phyloP scores from a whole-genome alignment of 2,329 filamentous ascomycete species.

The Magnaporthiopsis incrustans region DNA sequence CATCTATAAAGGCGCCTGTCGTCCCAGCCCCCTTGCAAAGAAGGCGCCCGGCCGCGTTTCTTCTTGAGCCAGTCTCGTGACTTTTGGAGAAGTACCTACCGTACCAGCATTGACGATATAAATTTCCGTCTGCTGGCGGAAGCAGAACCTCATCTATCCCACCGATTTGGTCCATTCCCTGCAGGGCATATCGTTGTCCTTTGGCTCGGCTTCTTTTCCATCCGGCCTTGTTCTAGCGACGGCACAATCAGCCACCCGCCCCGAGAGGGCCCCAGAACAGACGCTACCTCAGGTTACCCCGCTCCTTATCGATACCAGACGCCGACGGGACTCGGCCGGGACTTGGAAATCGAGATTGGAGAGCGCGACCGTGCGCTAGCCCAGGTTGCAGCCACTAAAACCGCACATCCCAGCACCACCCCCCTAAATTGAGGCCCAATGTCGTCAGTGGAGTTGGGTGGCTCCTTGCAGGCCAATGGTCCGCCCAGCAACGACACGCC shows the following conservation, averaged over 20 bases:
- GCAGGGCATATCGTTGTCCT: not conserved
- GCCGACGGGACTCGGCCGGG: not conserved
- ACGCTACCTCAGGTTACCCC: not conserved
- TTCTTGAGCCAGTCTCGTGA: not conserved
- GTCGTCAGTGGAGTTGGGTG: constrained; percentile 4
- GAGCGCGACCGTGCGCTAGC: not conserved
- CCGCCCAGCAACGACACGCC: constrained; percentile 28
- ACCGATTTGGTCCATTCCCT: not conserved
- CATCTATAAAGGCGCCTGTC: not conserved
- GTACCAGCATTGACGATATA: too few relatives aligned
- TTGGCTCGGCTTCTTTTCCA: not conserved
- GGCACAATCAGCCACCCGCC: too few relatives aligned
- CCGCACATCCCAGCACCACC: not conserved
- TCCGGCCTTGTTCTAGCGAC: not conserved
- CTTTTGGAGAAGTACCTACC: not conserved
- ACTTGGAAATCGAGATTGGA: not conserved
- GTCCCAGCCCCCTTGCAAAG: too few relatives aligned
- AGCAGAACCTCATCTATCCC: not conserved
- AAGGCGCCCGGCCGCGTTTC: not conserved
- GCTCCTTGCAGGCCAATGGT: not conserved
- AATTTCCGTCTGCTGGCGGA: not conserved
- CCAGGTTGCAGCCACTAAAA: constrained; percentile 3
- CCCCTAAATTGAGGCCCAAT: not conserved
- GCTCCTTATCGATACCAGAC: not conserved
- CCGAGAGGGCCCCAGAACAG: not conserved